A percentile compares a stretch with the other conserved stretches of the same genome.
Evolutionary conservation across 163 green algal species (phyloP).

Genomic region (Botryococcus braunii): DNA sequence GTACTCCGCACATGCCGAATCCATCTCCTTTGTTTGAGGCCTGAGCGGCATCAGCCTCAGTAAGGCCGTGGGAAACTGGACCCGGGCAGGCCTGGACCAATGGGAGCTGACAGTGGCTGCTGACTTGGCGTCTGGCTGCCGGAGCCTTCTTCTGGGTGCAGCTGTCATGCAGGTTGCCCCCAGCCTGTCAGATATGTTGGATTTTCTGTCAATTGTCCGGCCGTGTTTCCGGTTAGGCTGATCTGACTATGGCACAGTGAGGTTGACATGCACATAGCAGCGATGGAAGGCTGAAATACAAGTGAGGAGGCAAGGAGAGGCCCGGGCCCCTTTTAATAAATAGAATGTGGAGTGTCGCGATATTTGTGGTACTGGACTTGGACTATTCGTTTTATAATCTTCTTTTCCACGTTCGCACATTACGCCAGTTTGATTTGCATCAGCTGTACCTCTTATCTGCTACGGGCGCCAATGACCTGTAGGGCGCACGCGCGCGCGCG

Average conservation of each 20-base stretch:
- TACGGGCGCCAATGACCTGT: too few species aligned
- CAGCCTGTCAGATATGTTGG: not conserved
- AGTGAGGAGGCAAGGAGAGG: too few species aligned
- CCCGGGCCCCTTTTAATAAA: too few species aligned
- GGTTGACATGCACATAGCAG: not conserved
- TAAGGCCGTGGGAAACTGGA: not conserved
- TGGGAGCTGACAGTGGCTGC: conserved; percentile 64
- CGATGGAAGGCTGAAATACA: not conserved
- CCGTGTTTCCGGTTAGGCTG: not conserved
- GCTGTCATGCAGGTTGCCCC: conserved; percentile 45
- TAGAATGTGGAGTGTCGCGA: too few species aligned
- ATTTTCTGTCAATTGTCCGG: not conserved
- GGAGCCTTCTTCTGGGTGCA: conserved; percentile 64
- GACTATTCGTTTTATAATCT: too few species aligned
- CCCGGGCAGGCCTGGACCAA: conserved; percentile 40
- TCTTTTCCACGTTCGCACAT: too few species aligned
- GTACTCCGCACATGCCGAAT: too few species aligned
- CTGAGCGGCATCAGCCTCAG: not conserved
- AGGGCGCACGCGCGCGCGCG: too few species aligned
- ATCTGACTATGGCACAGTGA: not conserved
- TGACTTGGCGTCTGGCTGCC: conserved; percentile 49
- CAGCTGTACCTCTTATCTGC: too few species aligned
- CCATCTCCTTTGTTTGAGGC: too few species aligned
- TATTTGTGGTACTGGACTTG: too few species aligned
- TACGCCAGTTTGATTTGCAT: too few species aligned